Evolutionary conservation across 1,284 basidiomycete genomes (phyloP).

Genomic region (Meira nashicola): DNA sequence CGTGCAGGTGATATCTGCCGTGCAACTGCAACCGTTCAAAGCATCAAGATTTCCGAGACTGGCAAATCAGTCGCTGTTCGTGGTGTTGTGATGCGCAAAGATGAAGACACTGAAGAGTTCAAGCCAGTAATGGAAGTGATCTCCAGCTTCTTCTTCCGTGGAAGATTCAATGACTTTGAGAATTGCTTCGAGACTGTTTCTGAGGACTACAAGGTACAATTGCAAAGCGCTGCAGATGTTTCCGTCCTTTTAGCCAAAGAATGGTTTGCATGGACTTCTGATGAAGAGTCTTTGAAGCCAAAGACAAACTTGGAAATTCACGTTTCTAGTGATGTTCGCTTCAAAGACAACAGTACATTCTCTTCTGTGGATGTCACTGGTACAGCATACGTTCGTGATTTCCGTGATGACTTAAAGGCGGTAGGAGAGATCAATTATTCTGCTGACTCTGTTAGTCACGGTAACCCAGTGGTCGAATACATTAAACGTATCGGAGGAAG

Average conservation of each 20-base stretch:
- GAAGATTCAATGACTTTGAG: constrained; percentile 83
- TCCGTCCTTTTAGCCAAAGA: constrained; percentile 91
- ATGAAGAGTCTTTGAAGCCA: constrained; percentile 64
- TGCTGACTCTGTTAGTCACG: constrained; percentile 40
- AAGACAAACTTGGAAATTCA: constrained; percentile 86
- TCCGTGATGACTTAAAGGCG: constrained; percentile 39
- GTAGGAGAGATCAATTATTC: constrained; percentile 41
- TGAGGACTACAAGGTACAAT: constrained; percentile 76
- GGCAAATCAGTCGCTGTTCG: constrained; percentile 63
- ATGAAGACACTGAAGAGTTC: constrained; percentile 62
- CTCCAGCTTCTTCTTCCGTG: constrained; percentile 94
- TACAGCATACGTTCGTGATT: constrained; percentile 41
- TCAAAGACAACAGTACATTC: constrained; percentile 84
- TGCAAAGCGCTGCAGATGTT: constrained; percentile 73
- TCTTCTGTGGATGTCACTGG: constrained; percentile 76
- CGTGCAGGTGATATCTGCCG: constrained; percentile 83
- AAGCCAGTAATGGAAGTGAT: constrained; percentile 91
- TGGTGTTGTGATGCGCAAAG: constrained; percentile 35
- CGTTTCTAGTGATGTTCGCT: constrained; percentile 74
- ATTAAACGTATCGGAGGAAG: constrained; percentile 80
- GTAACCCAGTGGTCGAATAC: constrained; percentile 90
- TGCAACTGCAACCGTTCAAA: constrained; percentile 79
- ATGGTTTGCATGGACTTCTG: constrained; percentile 89
- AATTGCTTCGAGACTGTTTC: constrained; percentile 85
- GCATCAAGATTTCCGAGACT: constrained; percentile 82